Conservation (phyloP, 2,329 filamentous ascomycete species). For the Harringtonia lauricola region DNA sequence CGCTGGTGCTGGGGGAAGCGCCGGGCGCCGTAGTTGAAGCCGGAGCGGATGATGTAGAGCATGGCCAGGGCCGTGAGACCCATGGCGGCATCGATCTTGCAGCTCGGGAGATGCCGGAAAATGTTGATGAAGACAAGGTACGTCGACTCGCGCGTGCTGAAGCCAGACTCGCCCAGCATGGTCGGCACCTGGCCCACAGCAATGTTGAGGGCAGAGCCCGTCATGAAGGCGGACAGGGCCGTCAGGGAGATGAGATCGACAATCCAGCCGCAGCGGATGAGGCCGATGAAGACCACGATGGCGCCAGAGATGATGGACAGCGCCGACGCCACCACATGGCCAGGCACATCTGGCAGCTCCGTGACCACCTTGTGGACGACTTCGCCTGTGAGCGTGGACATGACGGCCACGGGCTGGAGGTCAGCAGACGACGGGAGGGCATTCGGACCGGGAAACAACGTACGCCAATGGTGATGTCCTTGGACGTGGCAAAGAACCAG, state of each 20-base stretch:
- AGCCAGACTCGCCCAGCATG: slow-evolving; percentile 66
- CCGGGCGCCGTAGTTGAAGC: slow-evolving; percentile 55
- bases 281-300: slow-evolving; percentile 68
- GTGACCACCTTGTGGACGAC: slow-evolving; percentile 56
- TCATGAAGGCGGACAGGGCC: slow-evolving; percentile 93
- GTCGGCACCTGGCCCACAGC: slow-evolving; percentile 70
- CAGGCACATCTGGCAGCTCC: slow-evolving; percentile 43
- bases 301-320: slow-evolving; percentile 67
- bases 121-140: slow-evolving; percentile 79
- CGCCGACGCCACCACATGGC: slow-evolving; percentile 63
- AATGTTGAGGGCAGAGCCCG: slow-evolving; percentile 86
- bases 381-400: slow-evolving; percentile 82
- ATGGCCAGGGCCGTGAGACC: slow-evolving; percentile 71
- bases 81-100: slow-evolving; percentile 72
- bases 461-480: slow-evolving; percentile 93
- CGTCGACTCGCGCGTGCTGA: slow-evolving; percentile 54
- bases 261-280: slow-evolving; percentile 75
- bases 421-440: neutral
- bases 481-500: slow-evolving; percentile 97
- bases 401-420: slow-evolving; percentile 65
- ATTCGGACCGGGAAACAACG: slow-evolving; percentile 8
- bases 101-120: slow-evolving; percentile 56
- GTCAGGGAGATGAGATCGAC: slow-evolving; percentile 88
- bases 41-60: slow-evolving; percentile 64
- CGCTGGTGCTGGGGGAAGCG: slow-evolving; percentile 60